A percentile compares a stretch with the other conserved stretches of the same genome.
Conservation (phyloP, 192 early-diverging fungal species). For the Kickxella alabastrina region DNA sequence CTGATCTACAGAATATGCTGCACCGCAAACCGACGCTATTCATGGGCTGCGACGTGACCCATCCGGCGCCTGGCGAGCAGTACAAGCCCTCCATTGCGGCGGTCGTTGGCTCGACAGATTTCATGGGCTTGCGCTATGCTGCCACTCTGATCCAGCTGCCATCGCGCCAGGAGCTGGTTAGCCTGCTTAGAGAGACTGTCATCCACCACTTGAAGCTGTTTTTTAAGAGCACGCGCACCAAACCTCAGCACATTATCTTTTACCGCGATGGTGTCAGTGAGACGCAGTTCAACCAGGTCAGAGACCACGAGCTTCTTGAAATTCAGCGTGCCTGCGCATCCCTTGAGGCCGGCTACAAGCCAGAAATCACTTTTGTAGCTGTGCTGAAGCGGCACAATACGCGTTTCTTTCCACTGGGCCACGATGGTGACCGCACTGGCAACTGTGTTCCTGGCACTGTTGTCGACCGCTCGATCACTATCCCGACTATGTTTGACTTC, state of each 20-base stretch:
- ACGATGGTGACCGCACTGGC: conserved; percentile 66
- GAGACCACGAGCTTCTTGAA: conserved; percentile 71
- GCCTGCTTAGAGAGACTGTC: conserved; percentile 59
- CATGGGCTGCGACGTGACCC: conserved; percentile 89
- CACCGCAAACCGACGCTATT: conserved; percentile 76
- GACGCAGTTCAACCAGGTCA: conserved; percentile 73
- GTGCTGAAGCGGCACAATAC: conserved; percentile 82
- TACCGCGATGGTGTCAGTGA: conserved; percentile 93
- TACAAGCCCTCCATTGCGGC: conserved; percentile 73
- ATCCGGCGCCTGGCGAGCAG: conserved; percentile 67
- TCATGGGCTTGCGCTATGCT: conserved; percentile 59
- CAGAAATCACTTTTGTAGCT: conserved; percentile 68
- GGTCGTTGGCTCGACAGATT: conserved; percentile 67
- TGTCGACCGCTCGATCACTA: conserved; percentile 65
- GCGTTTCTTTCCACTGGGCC: conserved; percentile 68
- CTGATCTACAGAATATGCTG: conserved; percentile 54
- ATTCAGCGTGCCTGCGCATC: conserved; percentile 60
- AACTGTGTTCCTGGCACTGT: conserved; percentile 85
- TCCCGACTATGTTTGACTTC: conserved; percentile 85
- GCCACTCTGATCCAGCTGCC: conserved; percentile 65
- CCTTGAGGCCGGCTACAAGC: conserved; percentile 67
- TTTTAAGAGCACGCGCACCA: conserved; percentile 54
- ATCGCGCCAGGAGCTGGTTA: conserved; percentile 68
- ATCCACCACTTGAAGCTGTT: conserved; percentile 63
- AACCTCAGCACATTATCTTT: conserved; percentile 75